Percentiles rank a stretch among this genome's conserved stretches.
These are phyloP conservation scores for Thermoascus crustaceus DNA, from an alignment of 2,329 filamentous ascomycete genomes.

Conservation along the genomic window DNA sequence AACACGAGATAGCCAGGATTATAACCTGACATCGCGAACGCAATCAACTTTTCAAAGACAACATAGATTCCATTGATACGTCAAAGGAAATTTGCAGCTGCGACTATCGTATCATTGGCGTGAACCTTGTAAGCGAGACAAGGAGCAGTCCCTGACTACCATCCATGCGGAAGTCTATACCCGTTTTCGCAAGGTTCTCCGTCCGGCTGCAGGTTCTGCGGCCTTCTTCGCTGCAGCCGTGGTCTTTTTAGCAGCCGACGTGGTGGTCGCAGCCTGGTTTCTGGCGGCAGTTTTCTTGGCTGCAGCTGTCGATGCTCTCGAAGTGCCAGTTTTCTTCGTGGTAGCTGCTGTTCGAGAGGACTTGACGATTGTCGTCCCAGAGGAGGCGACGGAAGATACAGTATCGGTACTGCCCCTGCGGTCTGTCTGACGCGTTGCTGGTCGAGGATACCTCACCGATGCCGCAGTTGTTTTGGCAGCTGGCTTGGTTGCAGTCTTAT, in stretches of 20 bases:
- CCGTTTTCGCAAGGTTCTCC: conserved; percentile 35
- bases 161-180: no score
- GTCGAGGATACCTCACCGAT: conserved; percentile 19
- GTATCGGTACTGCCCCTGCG: conserved; percentile 28
- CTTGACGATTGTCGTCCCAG: conserved; percentile 31
- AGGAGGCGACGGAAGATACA: conserved; percentile 29
- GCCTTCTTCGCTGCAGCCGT: conserved; percentile 26
- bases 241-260: conserved; percentile 28
- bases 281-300: conserved; percentile 24
- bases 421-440: conserved; percentile 32
- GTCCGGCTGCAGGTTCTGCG: conserved; percentile 27
- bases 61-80: no score
- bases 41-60: no score
- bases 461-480: conserved; percentile 21
- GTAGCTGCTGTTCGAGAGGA: conserved; percentile 20
- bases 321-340: conserved; percentile 22
- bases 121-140: no score
- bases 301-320: conserved; percentile 15
- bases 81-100: no score
- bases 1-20: no score
- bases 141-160: no score
- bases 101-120: no score
- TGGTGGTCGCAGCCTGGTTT: conserved; percentile 22
- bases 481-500: conserved; percentile 18
- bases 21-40: no score